A percentile compares a stretch with the other conserved stretches of the same genome.
phyloP scores from a whole-genome alignment of 1,139 yeast species.

The Candida labiduridarum region DNA sequence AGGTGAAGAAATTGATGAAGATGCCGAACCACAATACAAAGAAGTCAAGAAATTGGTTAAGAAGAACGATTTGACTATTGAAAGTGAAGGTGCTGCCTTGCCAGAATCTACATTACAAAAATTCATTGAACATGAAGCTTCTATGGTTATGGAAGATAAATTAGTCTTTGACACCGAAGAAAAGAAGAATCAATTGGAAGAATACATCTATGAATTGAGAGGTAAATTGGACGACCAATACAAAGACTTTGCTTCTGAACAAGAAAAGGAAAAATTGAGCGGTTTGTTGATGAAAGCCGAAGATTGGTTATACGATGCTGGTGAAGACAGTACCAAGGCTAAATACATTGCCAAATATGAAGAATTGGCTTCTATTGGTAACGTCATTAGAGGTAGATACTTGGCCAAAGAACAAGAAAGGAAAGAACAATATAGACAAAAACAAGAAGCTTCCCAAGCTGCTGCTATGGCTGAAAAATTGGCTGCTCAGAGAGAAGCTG shows the following conservation, averaged over 20 bases:
- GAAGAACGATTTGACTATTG: conserved; percentile 71
- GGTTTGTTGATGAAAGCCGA: conserved; percentile 83
- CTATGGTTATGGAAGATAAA: conserved; percentile 87
- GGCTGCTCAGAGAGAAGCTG: conserved; percentile 73
- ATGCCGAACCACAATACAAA: conserved; percentile 82
- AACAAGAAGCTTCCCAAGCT: conserved; percentile 85
- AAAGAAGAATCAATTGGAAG: conserved; percentile 97
- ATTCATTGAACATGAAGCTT: conserved; percentile 78
- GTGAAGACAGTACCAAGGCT: conserved; percentile 95
- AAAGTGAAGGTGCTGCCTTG: conserved; percentile 66
- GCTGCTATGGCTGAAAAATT: conserved; percentile 90
- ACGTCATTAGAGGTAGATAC: conserved; percentile 94
- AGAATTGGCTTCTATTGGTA: conserved; percentile 93
- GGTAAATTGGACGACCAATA: conserved; percentile 95
- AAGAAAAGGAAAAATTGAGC: conserved; percentile 80
- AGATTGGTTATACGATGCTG: conserved; percentile 98
- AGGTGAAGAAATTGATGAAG: conserved; percentile 39
- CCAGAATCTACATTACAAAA: conserved; percentile 58
- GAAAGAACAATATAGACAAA: conserved; percentile 83
- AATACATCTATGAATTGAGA: conserved; percentile 96
- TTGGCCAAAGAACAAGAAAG: conserved; percentile 93
- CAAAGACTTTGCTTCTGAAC: conserved; percentile 84
- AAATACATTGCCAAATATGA: conserved; percentile 97
- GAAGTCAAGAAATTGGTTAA: conserved; percentile 93
- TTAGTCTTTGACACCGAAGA: conserved; percentile 98